These are phyloP conservation scores for Arthrobotrys conoides DNA, from an alignment of 2,329 filamentous ascomycete genomes.

Conservation along the genomic window DNA sequence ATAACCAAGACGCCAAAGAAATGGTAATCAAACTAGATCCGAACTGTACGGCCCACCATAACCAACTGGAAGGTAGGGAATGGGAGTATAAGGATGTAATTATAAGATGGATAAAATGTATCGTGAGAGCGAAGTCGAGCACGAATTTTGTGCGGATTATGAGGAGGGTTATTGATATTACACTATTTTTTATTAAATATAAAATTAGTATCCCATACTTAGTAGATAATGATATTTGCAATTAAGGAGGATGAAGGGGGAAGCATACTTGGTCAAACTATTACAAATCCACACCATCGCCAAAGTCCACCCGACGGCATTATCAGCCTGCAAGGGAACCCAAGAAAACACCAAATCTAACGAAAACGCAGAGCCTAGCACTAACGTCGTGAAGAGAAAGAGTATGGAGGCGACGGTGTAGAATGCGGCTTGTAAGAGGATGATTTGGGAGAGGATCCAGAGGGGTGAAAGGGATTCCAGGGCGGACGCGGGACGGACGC, in stretches of 20 bases:
- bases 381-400: constrained; percentile 74
- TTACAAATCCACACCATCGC: constrained; percentile 74
- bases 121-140: constrained; percentile 91
- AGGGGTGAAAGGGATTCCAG: constrained; percentile 75
- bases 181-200: constrained; percentile 72
- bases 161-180: constrained; percentile 84
- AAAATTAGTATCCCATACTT: background rate
- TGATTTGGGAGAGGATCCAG: constrained; percentile 74
- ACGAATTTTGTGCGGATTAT: constrained; percentile 93
- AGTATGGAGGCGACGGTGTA: constrained; percentile 71
- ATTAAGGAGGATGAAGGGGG: background rate
- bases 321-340: constrained; percentile 74
- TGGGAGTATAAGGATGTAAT: constrained; percentile 83
- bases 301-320: constrained; percentile 74
- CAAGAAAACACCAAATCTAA: constrained; percentile 72
- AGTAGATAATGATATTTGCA: no score
- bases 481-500: constrained; percentile 73
- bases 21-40: constrained; percentile 76
- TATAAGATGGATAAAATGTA: constrained; percentile 86
- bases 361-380: constrained; percentile 73
- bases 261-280: constrained; percentile 65
- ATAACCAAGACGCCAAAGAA: constrained; percentile 86
- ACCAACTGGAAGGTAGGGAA: constrained; percentile 79
- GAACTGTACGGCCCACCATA: constrained; percentile 86
- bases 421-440: constrained; percentile 73